Evolutionary conservation across 768 basidiomycete genomes (phyloP).

Genomic region (Lentinula raphanica): DNA sequence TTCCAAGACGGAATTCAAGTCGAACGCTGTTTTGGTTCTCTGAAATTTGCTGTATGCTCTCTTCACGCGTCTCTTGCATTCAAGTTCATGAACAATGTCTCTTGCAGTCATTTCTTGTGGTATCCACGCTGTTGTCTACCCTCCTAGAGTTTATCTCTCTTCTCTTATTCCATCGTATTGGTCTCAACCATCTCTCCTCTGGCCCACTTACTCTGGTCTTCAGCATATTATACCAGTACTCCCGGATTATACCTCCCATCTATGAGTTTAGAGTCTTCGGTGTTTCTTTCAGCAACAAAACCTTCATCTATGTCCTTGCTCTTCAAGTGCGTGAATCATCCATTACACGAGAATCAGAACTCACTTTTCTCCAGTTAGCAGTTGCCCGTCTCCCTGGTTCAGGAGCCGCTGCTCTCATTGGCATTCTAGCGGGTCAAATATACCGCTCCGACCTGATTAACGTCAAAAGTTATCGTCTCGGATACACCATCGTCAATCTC

Average conservation of each 20-base stretch:
- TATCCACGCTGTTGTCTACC: constrained; percentile 62
- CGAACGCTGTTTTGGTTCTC: constrained; percentile 81
- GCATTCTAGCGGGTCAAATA: constrained; percentile 65
- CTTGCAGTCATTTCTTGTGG: constrained; percentile 68
- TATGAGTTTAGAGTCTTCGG: constrained; percentile 79
- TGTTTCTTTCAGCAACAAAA: constrained; percentile 70
- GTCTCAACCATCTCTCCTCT: constrained; percentile 69
- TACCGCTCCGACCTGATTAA: constrained; percentile 81
- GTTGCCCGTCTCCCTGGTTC: constrained; percentile 67
- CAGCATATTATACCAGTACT: constrained; percentile 80
- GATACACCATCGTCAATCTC: constrained; percentile 52
- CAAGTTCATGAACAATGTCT: neutral
- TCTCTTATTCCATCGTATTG: constrained; percentile 57
- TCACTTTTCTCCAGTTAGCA: constrained; percentile 46
- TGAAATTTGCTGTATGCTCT: constrained; percentile 75
- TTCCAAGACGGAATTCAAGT: constrained; percentile 67
- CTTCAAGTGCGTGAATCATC: constrained; percentile 49
- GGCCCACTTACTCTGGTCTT: constrained; percentile 77
- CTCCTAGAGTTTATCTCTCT: constrained; percentile 62
- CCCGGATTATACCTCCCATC: constrained; percentile 66
- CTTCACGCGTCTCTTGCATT: neutral
- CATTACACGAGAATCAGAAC: neutral
- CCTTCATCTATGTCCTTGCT: constrained; percentile 65
- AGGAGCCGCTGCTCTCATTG: constrained; percentile 52
- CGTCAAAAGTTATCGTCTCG: constrained; percentile 75